Evolutionary conservation across 257 asterid species (phyloP).

Genomic region (Anisodus acutangulus): DNA sequence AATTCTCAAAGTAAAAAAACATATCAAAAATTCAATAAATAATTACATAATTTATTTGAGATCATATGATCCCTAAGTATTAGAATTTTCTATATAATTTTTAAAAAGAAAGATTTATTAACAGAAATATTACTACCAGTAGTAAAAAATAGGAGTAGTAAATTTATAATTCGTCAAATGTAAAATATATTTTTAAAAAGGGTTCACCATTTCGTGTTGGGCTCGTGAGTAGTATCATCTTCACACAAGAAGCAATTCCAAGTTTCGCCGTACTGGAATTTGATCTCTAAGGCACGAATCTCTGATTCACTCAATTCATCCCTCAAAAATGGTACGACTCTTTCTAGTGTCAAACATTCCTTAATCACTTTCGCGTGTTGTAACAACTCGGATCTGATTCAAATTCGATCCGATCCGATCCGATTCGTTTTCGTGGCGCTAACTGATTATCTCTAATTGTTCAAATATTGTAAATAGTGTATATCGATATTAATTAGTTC

Average conservation of each 20-base stretch:
- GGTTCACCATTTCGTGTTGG: no score
- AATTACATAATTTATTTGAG: no score
- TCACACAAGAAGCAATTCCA: background rate
- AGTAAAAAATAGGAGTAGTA: no score
- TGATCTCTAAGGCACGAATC: constrained; percentile 27
- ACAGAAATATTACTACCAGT: no score
- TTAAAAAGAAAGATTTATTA: no score
- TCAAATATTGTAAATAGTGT: background rate
- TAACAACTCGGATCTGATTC: constrained; percentile 20
- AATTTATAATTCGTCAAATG: no score
- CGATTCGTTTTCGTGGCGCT: background rate
- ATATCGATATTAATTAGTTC: background rate
- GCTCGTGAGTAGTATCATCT: no score
- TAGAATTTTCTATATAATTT: no score
- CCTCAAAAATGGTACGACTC: constrained; percentile 33
- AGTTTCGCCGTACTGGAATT: background rate
- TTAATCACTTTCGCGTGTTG: background rate
- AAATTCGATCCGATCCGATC: background rate
- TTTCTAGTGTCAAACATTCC: background rate
- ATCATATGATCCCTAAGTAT: no score
- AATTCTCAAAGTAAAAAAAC: no score
- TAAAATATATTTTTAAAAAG: no score
- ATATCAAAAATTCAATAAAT: no score
- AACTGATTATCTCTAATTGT: background rate
- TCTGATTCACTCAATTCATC: background rate